Base-by-base conservation (phyloP, 495 filamentous ascomycete species). In the Aspergillus cavernicola region DNA sequence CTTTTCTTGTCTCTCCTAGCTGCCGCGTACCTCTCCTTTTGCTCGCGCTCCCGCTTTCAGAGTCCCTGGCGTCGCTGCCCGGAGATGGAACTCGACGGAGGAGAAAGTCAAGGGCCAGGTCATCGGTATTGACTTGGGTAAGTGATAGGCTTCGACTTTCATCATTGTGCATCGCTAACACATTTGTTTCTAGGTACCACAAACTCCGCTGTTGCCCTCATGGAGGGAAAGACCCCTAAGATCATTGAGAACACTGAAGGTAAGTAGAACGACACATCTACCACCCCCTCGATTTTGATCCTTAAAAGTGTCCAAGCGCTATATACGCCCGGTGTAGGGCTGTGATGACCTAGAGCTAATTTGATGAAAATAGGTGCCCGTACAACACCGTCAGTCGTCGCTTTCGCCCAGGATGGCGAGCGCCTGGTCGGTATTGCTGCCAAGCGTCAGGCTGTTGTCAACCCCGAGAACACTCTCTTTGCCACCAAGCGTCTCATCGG, bases 401-500 rank as follows among this genome's bases (percentile, higher is more conserved):
- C 89, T 62, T 97, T 98, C 75, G 88, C 93, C 38, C 85, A 95
- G 76, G 91, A 96, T 73, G 95, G 95, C 53, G 93, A 98, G 82
- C 88, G 95, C 56, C 77, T 98, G 52, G 93, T 98, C 59, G 93
- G 93, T 87, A 90, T 97, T 61, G 90, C 93, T 43, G 93, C 93
- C 57, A 98, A 98, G 84, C 92, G 93, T 67, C 93, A 98, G 75
- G 93, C 93, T 43, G 95, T 97, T 61, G 95, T 98, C 61, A 98
- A 98, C 80, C 93, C 93, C 3, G 93, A 98, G 73, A 97, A 98
- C 77, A 98, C 93, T 42, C 85, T 98, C 43, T 98, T 98, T 69
- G 93, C 93, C 74, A 98, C 93, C 55, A 98, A 98, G 86, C 90
- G 93, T 84, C 85, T 98, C 69, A 98, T 98, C 69, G 93, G 93